Conservation (phyloP, 495 filamentous ascomycete genomes). For the Talaromyces ruber region DNA sequence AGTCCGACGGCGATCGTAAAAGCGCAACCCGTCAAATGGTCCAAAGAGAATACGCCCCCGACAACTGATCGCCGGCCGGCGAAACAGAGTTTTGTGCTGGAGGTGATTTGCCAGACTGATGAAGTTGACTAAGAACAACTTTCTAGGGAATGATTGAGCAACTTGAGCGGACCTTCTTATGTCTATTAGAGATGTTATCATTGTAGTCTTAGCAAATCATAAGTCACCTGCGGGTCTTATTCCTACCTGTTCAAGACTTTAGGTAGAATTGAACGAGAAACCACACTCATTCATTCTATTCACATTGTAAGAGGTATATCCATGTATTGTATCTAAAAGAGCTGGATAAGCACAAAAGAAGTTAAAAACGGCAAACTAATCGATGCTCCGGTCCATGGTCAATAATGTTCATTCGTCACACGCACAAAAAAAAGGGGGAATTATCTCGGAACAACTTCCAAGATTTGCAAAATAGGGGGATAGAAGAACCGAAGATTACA, state of each 20-base stretch:
- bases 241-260: background rate
- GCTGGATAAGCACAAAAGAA: background rate
- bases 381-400: slow-evolving; percentile 1
- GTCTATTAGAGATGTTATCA: background rate
- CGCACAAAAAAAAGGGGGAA: background rate
- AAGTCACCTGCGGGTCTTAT: background rate
- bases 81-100: background rate
- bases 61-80: background rate
- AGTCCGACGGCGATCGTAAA: background rate
- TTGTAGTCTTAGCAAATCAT: background rate
- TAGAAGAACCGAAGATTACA: slow-evolving; percentile 1
- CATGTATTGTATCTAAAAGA: slow-evolving; percentile 1
- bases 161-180: background rate
- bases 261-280: background rate
- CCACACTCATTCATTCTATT: background rate
- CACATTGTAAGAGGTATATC: background rate
- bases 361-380: background rate
- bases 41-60: background rate
- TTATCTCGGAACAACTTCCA: background rate
- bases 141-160: background rate
- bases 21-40: background rate
- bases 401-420: slow-evolving; percentile 3
- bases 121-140: background rate
- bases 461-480: background rate
- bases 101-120: background rate